phyloP scores from a whole-genome alignment of 371 early-diverging fungal species.

The Rozella allomycis region DNA sequence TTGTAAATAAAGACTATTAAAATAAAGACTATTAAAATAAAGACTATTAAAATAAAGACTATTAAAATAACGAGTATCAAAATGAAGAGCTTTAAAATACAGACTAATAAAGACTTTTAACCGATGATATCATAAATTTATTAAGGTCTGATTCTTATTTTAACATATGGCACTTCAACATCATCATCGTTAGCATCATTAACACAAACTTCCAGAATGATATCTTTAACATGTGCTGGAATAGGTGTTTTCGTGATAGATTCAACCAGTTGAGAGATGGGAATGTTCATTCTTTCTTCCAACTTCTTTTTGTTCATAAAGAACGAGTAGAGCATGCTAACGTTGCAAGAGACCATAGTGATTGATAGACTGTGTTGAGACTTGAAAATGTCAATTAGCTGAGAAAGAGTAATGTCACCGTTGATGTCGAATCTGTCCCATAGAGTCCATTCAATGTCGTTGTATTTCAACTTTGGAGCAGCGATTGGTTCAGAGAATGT shows the following conservation, averaged over 20 bases:
- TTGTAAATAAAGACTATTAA: too few species aligned
- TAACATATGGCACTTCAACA: constrained; percentile 42
- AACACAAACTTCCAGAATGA: constrained; percentile 67
- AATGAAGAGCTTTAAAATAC: too few species aligned
- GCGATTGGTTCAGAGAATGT: constrained; percentile 95
- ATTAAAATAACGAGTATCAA: too few species aligned
- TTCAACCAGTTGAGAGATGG: constrained; percentile 52
- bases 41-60: too few species aligned
- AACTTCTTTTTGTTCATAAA: constrained; percentile 70
- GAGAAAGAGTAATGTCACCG: constrained; percentile 62
- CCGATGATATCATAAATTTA: too few species aligned
- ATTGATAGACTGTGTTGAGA: constrained; percentile 63
- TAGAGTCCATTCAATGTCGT: constrained; percentile 63
- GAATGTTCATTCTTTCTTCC: constrained; percentile 48
- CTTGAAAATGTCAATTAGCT: constrained; percentile 70
- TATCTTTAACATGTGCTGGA: constrained; percentile 52
- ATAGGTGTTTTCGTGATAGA: constrained; percentile 68
- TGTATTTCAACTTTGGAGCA: constrained; percentile 53
- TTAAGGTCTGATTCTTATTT: constrained; percentile 2
- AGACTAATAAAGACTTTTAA: too few species aligned
- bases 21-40: too few species aligned
- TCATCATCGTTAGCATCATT: constrained; percentile 77
- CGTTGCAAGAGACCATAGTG: constrained; percentile 83
- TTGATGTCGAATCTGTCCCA: constrained; percentile 94
- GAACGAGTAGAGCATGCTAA: constrained; percentile 78